These are phyloP conservation scores for Tuber calosporum DNA, from an alignment of 495 filamentous ascomycete genomes.

Conservation along the genomic window DNA sequence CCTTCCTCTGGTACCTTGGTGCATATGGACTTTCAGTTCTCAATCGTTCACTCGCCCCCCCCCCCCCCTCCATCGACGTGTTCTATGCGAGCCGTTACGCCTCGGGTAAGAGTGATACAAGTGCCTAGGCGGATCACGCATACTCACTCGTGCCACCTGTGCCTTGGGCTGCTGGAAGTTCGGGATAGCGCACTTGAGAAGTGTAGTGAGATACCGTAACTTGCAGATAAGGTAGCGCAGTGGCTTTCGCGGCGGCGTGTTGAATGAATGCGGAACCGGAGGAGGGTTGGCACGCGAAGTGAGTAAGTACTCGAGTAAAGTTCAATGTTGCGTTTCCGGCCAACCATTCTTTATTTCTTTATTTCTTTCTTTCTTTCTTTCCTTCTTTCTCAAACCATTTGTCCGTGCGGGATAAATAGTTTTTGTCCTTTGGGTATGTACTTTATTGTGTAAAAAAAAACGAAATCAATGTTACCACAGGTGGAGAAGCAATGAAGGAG, in stretches of 20 bases:
- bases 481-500: background rate
- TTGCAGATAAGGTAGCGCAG: background rate
- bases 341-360: no score
- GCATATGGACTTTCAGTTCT: background rate
- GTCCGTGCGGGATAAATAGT: background rate
- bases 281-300: background rate
- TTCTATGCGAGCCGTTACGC: background rate
- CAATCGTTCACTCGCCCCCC: no score
- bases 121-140: background rate
- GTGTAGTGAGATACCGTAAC: background rate
- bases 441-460: background rate
- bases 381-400: background rate
- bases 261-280: background rate
- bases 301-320: no score
- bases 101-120: background rate
- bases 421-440: background rate
- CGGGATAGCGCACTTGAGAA: background rate
- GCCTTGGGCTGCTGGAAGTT: background rate
- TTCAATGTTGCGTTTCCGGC: background rate
- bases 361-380: no score
- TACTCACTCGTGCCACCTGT: background rate
- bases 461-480: background rate
- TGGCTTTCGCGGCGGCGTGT: background rate
- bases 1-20: background rate
- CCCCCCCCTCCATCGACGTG: background rate